Evolutionary conservation across 2,329 filamentous ascomycete genomes (phyloP).

Genomic region (Apiospora marii): DNA sequence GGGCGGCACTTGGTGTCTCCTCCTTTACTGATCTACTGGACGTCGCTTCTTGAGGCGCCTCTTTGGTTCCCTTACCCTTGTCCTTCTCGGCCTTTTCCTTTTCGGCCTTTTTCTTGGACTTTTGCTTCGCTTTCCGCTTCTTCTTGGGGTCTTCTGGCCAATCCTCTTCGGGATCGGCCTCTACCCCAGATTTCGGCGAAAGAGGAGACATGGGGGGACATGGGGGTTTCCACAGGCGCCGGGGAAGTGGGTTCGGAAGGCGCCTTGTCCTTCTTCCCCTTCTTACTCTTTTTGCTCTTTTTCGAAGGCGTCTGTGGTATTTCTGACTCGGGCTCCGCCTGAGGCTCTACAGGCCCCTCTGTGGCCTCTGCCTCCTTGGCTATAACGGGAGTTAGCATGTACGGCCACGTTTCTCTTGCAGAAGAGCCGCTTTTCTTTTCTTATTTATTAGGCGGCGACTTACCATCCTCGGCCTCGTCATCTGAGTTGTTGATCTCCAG

Average conservation of each 20-base stretch:
- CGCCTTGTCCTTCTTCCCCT: slow-evolving; percentile 32
- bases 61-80: slow-evolving; percentile 28
- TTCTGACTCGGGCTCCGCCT: slow-evolving; percentile 4
- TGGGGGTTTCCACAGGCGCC: slow-evolving; percentile 16
- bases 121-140: slow-evolving; percentile 31
- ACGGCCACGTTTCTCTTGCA: neutral
- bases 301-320: slow-evolving; percentile 1
- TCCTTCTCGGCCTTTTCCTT: slow-evolving; percentile 26
- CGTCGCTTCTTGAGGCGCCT: neutral
- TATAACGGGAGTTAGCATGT: slow-evolving; percentile 20
- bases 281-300: slow-evolving; percentile 28
- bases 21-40: slow-evolving; percentile 22
- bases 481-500: slow-evolving; percentile 22
- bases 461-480: slow-evolving; percentile 30
- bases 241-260: slow-evolving; percentile 21
- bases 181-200: slow-evolving; percentile 16
- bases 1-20: neutral
- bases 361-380: slow-evolving; percentile 16
- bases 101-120: slow-evolving; percentile 31
- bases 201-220: no score
- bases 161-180: slow-evolving; percentile 12
- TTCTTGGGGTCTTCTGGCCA: slow-evolving; percentile 24
- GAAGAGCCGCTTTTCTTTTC: neutral
- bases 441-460: slow-evolving; percentile 2
- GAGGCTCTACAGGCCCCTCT: slow-evolving; percentile 3